Evolutionary conservation across 345 rosid species (phyloP).

Genomic region (Nasturtium officinale): DNA sequence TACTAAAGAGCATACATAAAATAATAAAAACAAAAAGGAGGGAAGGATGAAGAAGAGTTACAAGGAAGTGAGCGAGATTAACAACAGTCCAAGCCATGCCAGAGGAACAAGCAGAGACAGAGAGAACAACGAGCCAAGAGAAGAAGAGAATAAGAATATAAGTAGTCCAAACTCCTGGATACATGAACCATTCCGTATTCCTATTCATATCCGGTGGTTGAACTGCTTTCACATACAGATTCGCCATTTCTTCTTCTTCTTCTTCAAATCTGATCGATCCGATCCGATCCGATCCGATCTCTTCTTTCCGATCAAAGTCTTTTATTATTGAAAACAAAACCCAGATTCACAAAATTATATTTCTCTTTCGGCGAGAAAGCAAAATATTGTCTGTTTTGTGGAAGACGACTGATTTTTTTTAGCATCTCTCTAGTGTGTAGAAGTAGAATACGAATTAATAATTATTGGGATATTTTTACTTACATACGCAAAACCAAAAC

Average conservation of each 20-base stretch:
- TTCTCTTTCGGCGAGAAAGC: background rate
- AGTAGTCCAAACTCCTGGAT: constrained; percentile 85
- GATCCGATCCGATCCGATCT: constrained; percentile 29
- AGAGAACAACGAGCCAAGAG: constrained; percentile 69
- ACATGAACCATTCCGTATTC: constrained; percentile 87
- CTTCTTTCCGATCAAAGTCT: background rate
- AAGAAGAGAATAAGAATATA: constrained; percentile 75
- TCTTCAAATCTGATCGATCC: constrained; percentile 2
- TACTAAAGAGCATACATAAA: background rate
- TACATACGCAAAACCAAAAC: background rate
- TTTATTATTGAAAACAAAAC: too few relatives aligned
- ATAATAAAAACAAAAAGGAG: too few relatives aligned
- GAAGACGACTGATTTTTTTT: constrained; percentile 35
- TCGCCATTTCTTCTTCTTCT: constrained; percentile 36
- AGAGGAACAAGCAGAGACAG: constrained; percentile 67
- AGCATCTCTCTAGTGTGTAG: too few relatives aligned
- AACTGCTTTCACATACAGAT: constrained; percentile 68
- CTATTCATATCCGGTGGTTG: constrained; percentile 80
- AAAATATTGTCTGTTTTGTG: constrained; percentile 22
- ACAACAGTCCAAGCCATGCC: constrained; percentile 90
- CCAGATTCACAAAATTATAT: constrained; percentile 33
- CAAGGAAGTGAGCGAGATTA: constrained; percentile 68
- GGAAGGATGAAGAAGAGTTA: constrained; percentile 31
- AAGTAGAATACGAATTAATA: background rate
- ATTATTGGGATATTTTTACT: constrained; percentile 13